Conservation (phyloP, 345 rosid genomes). For the Chamaenerion angustifolium region DNA sequence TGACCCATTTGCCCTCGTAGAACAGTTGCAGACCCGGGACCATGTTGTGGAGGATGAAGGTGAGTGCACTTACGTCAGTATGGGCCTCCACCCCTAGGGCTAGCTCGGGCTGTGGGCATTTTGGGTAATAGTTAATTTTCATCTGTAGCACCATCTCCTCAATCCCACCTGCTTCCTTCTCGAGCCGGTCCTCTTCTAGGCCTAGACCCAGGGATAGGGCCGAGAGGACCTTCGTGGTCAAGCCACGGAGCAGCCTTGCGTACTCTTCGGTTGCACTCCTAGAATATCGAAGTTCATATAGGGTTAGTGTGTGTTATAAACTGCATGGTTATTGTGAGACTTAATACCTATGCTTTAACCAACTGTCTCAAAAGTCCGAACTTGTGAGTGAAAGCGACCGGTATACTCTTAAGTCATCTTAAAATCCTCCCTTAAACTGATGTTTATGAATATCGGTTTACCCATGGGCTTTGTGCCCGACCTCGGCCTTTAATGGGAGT, state of each 20-base stretch:
- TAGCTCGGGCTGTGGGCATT: slow-evolving; percentile 91
- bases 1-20: slow-evolving; percentile 69
- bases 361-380: too few relatives aligned
- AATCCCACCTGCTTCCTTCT: slow-evolving; percentile 76
- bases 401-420: too few relatives aligned
- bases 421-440: too few relatives aligned
- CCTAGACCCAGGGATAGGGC: slow-evolving; percentile 63
- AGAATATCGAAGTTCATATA: neutral
- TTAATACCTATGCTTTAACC: too few relatives aligned
- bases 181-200: slow-evolving; percentile 68
- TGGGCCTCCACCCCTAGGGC: slow-evolving; percentile 98
- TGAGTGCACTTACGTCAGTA: slow-evolving; percentile 79
- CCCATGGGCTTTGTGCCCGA: too few relatives aligned
- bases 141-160: slow-evolving; percentile 78
- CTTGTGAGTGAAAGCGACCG: too few relatives aligned
- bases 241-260: slow-evolving; percentile 55
- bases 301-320: too few relatives aligned
- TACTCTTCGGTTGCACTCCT: slow-evolving; percentile 71
- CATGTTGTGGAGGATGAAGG: slow-evolving; percentile 98
- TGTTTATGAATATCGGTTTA: too few relatives aligned
- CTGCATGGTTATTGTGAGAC: too few relatives aligned
- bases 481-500: too few relatives aligned
- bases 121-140: slow-evolving; percentile 93
- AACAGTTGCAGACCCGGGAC: slow-evolving; percentile 89
- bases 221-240: slow-evolving; percentile 50